Percentiles rank a stretch among this genome's conserved stretches.
Conservation (phyloP, 495 filamentous ascomycete genomes). For the Trichoderma reesei region DNA sequence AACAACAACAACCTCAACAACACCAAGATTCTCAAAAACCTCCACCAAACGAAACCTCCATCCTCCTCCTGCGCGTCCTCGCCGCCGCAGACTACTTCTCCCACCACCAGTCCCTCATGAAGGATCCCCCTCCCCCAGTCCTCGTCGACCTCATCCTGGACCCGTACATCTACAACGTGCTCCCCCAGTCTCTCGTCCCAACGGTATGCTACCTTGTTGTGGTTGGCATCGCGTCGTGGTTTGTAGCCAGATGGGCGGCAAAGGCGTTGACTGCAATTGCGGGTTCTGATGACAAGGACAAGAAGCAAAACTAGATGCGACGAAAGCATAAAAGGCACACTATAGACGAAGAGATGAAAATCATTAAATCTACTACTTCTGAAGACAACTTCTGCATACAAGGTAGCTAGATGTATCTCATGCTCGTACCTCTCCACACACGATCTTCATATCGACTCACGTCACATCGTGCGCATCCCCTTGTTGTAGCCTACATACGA, state of each 20-base stretch:
- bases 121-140: conserved; percentile 60
- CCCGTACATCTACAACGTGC: conserved; percentile 63
- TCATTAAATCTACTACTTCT: no score
- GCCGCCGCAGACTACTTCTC: conserved; percentile 81
- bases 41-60: conserved; percentile 33
- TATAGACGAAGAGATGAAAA: background rate
- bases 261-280: background rate
- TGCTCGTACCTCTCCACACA: background rate
- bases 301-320: background rate
- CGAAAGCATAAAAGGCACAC: no score
- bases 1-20: conserved; percentile 8
- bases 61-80: conserved; percentile 67
- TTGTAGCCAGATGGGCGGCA: conserved; percentile 30
- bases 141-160: conserved; percentile 83
- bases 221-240: conserved; percentile 44
- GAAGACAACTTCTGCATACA: background rate
- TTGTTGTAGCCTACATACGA: background rate
- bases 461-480: background rate
- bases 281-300: background rate
- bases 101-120: conserved; percentile 63
- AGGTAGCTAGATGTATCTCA: background rate
- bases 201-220: conserved; percentile 51
- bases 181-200: conserved; percentile 60
- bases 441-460: background rate
- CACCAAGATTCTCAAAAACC: background rate